These are phyloP conservation scores for Phellopilus nigrolimitatus DNA, from an alignment of 1,284 basidiomycete species.

Conservation along the genomic window DNA sequence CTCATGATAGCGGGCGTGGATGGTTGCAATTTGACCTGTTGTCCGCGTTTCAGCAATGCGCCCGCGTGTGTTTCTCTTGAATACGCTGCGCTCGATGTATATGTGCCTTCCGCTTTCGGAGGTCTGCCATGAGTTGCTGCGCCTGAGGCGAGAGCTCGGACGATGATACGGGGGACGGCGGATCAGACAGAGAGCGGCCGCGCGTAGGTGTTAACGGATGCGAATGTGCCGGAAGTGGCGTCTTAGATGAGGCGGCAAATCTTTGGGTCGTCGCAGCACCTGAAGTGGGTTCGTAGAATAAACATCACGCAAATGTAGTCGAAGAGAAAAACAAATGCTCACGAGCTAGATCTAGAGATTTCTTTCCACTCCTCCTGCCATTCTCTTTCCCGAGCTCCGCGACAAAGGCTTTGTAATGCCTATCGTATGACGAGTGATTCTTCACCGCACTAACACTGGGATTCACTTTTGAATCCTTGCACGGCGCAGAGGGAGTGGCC, in stretches of 20 bases:
- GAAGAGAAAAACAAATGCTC: not conserved
- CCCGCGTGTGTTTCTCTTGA: not conserved
- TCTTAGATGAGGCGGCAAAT: not conserved
- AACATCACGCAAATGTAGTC: not conserved
- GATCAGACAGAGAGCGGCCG: slow-evolving; percentile 26
- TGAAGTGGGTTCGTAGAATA: not conserved
- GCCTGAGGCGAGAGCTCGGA: slow-evolving; percentile 66
- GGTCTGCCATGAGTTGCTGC: slow-evolving; percentile 58
- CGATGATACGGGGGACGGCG: slow-evolving; percentile 63
- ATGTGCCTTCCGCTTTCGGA: slow-evolving; percentile 50
- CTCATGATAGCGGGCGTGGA: too few relatives aligned
- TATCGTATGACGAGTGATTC: not conserved
- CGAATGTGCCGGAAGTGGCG: slow-evolving; percentile 13
- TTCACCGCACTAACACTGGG: not conserved
- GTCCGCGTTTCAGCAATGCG: not conserved
- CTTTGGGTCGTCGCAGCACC: slow-evolving; percentile 22
- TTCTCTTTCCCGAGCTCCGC: slow-evolving; percentile 5
- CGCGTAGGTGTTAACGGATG: slow-evolving; percentile 28
- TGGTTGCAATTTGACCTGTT: too few relatives aligned
- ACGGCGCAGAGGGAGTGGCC: too few relatives aligned
- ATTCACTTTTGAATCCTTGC: not conserved
- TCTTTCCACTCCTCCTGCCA: not conserved
- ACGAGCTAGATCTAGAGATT: slow-evolving; percentile 7
- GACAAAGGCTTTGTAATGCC: slow-evolving; percentile 5
- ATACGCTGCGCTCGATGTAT: slow-evolving; percentile 30